Evolutionary conservation across 2,329 filamentous ascomycete genomes (phyloP).

Genomic region (Penicillium capsulatum): DNA sequence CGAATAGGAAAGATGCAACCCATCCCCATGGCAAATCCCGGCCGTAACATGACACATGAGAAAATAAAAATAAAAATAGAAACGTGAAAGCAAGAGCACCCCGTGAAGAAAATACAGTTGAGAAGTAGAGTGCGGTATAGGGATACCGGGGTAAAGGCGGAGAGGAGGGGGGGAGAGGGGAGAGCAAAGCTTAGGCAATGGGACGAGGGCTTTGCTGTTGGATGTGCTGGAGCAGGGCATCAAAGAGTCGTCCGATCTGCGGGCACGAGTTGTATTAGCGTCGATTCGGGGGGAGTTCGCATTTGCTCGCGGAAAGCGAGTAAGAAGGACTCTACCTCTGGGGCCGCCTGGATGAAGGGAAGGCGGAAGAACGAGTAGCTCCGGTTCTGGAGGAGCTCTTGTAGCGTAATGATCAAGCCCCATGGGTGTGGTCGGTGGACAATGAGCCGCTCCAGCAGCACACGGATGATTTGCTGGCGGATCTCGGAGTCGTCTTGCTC

Average conservation of each 20-base stretch:
- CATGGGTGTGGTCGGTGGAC: slow-evolving; percentile 92
- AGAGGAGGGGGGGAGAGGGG: slow-evolving; percentile 6
- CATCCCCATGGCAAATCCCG: slow-evolving; percentile 22
- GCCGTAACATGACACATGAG: slow-evolving; percentile 24
- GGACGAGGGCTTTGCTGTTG: slow-evolving; percentile 48
- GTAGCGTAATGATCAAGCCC: slow-evolving; percentile 82
- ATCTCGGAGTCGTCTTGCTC: slow-evolving; percentile 72
- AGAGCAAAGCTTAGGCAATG: slow-evolving; percentile 26
- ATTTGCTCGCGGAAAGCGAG: neutral
- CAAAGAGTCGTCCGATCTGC: slow-evolving; percentile 45
- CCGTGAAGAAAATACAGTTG: slow-evolving; percentile 21
- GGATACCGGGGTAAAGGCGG: slow-evolving; percentile 8
- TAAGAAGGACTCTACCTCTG: slow-evolving; percentile 60
- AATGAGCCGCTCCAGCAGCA: slow-evolving; percentile 81
- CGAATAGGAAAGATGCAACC: slow-evolving; percentile 26
- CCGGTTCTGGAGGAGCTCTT: slow-evolving; percentile 88
- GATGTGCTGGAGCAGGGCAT: slow-evolving; percentile 45
- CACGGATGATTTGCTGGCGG: slow-evolving; percentile 83
- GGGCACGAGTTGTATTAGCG: neutral
- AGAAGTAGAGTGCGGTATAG: slow-evolving; percentile 7
- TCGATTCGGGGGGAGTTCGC: neutral
- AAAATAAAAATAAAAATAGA: slow-evolving; percentile 10
- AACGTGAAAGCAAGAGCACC: slow-evolving; percentile 20
- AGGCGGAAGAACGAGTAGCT: slow-evolving; percentile 89
- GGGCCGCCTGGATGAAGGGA: slow-evolving; percentile 83